Percentiles rank a stretch among this genome's conserved stretches.
Evolutionary conservation across 495 filamentous ascomycete species (phyloP).

Genomic region (Recurvomyces mirabilis): DNA sequence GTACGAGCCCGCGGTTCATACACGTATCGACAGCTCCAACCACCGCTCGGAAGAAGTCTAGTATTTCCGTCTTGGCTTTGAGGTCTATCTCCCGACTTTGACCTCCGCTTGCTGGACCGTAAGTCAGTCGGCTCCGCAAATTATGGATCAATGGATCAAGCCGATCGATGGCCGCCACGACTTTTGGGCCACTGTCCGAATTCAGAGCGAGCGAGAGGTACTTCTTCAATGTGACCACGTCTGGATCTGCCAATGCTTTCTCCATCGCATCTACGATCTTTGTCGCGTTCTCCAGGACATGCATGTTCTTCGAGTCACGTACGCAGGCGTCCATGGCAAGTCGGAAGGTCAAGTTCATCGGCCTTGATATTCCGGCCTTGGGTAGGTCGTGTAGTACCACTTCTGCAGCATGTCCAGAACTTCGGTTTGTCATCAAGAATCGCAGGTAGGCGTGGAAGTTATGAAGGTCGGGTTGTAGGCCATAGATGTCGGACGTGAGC

Average conservation of each 20-base stretch:
- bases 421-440: slow-evolving; percentile 51
- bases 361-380: slow-evolving; percentile 30
- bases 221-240: slow-evolving; percentile 28
- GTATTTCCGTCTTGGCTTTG: not conserved
- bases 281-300: slow-evolving; percentile 31
- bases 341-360: slow-evolving; percentile 46
- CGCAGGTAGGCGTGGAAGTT: slow-evolving; percentile 58
- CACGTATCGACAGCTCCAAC: slow-evolving; percentile 17
- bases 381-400: slow-evolving; percentile 41
- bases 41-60: slow-evolving; percentile 3
- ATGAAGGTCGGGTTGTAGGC: slow-evolving; percentile 54
- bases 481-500: slow-evolving; percentile 42
- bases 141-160: slow-evolving; percentile 10
- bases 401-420: slow-evolving; percentile 43
- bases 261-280: slow-evolving; percentile 25
- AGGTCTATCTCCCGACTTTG: not conserved
- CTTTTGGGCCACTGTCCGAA: slow-evolving; percentile 6
- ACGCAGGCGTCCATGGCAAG: slow-evolving; percentile 59
- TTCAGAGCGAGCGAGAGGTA: slow-evolving; percentile 33
- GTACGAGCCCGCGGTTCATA: slow-evolving; percentile 12
- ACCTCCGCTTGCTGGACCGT: not conserved
- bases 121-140: slow-evolving; percentile 6
- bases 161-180: slow-evolving; percentile 11
- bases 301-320: slow-evolving; percentile 58
- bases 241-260: slow-evolving; percentile 27